Percentiles rank a stretch among this genome's conserved stretches.
Conservation (phyloP, 495 filamentous ascomycete genomes). For the Cercophora scortea region DNA sequence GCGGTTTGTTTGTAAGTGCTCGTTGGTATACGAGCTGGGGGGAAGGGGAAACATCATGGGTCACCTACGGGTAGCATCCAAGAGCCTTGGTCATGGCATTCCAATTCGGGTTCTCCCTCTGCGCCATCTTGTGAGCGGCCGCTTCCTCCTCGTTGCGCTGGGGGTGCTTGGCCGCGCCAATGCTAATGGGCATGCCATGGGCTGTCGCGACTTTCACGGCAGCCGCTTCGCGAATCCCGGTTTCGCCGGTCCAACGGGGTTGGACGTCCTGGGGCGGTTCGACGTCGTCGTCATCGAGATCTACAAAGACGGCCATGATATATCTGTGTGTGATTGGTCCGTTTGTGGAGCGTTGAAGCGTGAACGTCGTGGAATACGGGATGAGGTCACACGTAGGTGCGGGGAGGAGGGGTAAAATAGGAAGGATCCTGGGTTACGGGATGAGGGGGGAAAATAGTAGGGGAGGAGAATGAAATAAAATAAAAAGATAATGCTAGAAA, state of each 20-base stretch:
- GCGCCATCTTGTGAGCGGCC: conserved; percentile 17
- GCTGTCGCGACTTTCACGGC: not conserved
- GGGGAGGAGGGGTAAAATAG: too few relatives aligned
- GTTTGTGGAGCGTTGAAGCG: too few relatives aligned
- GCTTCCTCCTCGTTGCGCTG: conserved; percentile 4
- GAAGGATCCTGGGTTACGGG: too few relatives aligned
- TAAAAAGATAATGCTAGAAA: too few relatives aligned
- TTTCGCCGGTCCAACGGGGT: not conserved
- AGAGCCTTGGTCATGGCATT: conserved; percentile 69
- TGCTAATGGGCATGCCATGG: not conserved
- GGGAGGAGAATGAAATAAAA: too few relatives aligned
- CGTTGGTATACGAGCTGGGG: too few relatives aligned
- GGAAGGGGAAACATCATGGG: not conserved
- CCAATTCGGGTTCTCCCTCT: conserved; percentile 53
- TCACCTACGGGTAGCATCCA: conserved; percentile 79
- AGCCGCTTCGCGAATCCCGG: conserved; percentile 2
- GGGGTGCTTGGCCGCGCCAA: not conserved
- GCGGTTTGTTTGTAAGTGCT: conserved; percentile 16
- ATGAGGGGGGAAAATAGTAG: too few relatives aligned
- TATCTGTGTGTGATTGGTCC: not conserved
- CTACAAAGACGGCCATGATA: conserved; percentile 60
- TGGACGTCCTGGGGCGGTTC: conserved; percentile 33
- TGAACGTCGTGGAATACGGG: too few relatives aligned
- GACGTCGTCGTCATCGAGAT: conserved; percentile 50
- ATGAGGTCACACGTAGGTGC: too few relatives aligned